Conservation (phyloP, 352 stramenopile genomes). For the Phytophthora pluvialis region DNA sequence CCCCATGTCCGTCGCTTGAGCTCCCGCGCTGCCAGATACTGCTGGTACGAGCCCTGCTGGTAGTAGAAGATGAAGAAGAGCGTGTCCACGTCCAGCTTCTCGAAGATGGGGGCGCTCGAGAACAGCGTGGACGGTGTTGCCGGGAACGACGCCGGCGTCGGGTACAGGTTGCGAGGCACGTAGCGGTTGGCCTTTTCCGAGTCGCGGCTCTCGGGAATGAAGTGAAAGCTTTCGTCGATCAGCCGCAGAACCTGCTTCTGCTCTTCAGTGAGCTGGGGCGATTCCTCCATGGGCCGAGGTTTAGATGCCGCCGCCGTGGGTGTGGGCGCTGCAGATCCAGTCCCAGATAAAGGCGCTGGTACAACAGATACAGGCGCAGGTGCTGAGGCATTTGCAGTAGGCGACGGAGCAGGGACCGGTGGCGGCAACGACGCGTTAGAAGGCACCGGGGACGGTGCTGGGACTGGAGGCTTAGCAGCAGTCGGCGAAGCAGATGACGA, state of each 20-base stretch:
- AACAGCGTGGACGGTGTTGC: slow-evolving; percentile 91
- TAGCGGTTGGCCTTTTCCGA: slow-evolving; percentile 93
- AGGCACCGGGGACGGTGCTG: slow-evolving; percentile 32
- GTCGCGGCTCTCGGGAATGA: slow-evolving; percentile 90
- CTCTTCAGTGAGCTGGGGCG: slow-evolving; percentile 73
- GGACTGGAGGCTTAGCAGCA: slow-evolving; percentile 27
- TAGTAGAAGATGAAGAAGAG: slow-evolving; percentile 99
- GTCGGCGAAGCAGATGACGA: slow-evolving; percentile 48
- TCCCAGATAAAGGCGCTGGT: slow-evolving; percentile 21
- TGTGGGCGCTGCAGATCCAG: slow-evolving; percentile 25
- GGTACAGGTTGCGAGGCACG: slow-evolving; percentile 95
- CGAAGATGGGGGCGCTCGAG: slow-evolving; percentile 95
- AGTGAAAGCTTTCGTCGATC: slow-evolving; percentile 92
- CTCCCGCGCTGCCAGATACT: slow-evolving; percentile 98
- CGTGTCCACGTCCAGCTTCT: slow-evolving; percentile 98
- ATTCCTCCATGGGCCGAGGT: slow-evolving; percentile 42
- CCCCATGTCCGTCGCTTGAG: slow-evolving; percentile 99
- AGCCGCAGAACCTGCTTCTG: slow-evolving; percentile 80
- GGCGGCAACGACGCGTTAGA: slow-evolving; percentile 40
- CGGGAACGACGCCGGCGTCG: slow-evolving; percentile 91
- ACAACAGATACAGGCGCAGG: slow-evolving; percentile 11
- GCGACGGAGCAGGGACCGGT: slow-evolving; percentile 33
- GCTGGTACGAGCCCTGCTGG: slow-evolving; percentile 98
- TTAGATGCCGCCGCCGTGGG: slow-evolving; percentile 33
- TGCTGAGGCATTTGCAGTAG: slow-evolving; percentile 12